Conservation (phyloP, 2,329 filamentous ascomycete species). For the Xylaria sp. region DNA sequence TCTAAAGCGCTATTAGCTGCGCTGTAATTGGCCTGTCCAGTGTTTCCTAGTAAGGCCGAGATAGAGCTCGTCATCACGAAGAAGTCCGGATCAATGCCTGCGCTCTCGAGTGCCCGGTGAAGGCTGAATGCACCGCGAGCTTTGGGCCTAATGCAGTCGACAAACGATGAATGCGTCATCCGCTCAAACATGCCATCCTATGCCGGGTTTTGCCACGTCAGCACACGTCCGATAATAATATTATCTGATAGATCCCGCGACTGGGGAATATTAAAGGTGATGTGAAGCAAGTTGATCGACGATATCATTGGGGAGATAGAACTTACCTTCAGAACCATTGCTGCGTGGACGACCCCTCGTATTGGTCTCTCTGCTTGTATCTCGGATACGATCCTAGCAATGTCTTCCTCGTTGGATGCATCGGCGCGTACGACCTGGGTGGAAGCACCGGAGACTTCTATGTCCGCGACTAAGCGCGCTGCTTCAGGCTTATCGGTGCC, state of each 20-base stretch:
- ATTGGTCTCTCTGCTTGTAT: constrained; percentile 36
- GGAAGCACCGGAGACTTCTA: constrained; percentile 26
- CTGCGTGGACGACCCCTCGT: constrained; percentile 45
- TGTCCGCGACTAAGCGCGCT: constrained; percentile 29
- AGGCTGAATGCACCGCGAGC: constrained; percentile 34
- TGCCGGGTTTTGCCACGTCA: background rate
- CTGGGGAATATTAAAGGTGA: background rate
- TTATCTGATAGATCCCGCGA: background rate
- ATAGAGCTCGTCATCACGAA: constrained; percentile 46
- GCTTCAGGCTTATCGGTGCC: constrained; percentile 47
- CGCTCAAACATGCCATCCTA: constrained; percentile 41
- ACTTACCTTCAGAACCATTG: constrained; percentile 42
- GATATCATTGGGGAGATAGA: background rate
- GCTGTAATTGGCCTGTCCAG: constrained; percentile 42
- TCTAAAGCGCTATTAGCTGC: constrained; percentile 44
- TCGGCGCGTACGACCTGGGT: constrained; percentile 32
- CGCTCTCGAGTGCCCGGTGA: constrained; percentile 27
- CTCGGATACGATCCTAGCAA: constrained; percentile 16
- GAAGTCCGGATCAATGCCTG: constrained; percentile 38
- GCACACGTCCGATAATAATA: constrained; percentile 10
- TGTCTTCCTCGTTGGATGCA: constrained; percentile 22
- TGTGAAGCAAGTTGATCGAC: background rate
- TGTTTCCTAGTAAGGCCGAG: constrained; percentile 39
- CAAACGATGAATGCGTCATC: constrained; percentile 26
- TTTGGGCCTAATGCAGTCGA: constrained; percentile 36